Conservation (phyloP, 352 stramenopile genomes). For the Blastocystis sp. region DNA sequence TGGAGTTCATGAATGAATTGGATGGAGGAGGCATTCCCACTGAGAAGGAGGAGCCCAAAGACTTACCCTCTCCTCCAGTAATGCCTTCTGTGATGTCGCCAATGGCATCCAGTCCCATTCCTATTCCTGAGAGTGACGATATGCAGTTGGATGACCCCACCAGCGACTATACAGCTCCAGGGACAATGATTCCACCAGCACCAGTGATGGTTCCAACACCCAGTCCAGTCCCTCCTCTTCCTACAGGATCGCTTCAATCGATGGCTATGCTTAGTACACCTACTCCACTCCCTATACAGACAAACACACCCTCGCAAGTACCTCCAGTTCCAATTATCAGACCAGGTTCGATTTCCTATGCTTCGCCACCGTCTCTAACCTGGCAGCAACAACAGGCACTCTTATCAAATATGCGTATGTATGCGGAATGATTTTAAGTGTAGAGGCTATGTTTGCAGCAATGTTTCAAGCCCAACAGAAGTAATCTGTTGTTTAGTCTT, state of each 20-base stretch:
- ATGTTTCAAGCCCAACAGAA: neutral
- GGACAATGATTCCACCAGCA: neutral
- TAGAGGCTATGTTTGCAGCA: slow-evolving; percentile 22
- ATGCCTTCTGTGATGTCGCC: neutral
- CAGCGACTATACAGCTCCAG: neutral
- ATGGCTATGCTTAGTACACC: too few species aligned
- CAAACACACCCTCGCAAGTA: too few species aligned
- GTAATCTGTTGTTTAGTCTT: neutral
- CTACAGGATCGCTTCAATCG: neutral
- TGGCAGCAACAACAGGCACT: slow-evolving; percentile 7
- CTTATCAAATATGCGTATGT: slow-evolving; percentile 38
- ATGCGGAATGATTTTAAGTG: neutral
- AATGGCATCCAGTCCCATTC: neutral
- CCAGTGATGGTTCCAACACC: neutral
- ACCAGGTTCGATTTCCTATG: neutral
- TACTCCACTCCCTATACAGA: too few species aligned
- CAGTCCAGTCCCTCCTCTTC: neutral
- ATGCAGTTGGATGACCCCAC: neutral
- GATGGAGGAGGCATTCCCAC: neutral
- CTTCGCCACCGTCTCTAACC: neutral
- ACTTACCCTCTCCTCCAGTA: neutral
- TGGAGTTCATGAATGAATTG: slow-evolving; percentile 49
- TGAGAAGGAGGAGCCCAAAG: neutral
- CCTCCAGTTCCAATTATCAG: neutral
- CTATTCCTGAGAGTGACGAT: neutral